Base-by-base conservation (phyloP, 345 rosid genomes). In the Arabis hirsuta region DNA sequence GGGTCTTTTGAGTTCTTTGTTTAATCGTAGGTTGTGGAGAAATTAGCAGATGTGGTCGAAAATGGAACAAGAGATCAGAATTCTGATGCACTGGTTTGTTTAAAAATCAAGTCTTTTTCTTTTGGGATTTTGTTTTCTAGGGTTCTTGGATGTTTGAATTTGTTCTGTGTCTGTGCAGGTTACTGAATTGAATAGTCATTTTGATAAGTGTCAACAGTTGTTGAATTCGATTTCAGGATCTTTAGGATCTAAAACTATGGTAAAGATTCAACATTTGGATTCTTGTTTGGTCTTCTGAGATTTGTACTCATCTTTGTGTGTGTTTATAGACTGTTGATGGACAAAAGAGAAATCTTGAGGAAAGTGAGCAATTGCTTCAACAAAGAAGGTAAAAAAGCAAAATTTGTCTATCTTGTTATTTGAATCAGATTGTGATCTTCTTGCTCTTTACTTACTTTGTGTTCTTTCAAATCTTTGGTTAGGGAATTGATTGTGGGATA, bases 201-300 rank as follows among this genome's bases (percentile, higher is more conserved):
- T 93, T 66, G 96, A 93, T 63, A 90, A 90, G 82, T 89, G 98
- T 73, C 98, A 90, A 78, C 92, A 89, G 81, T 83, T 93, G 39
- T 69, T 93, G 72, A 89, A 87, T 69, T 90, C 96, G 4, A 90
- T 93, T 56, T 82, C 90, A 12, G 84, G 83, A 58, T 87, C 98
- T 3, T 62, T 90, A 6, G 84, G 72, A 74, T 64, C 86, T 7
- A 89, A 87, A 72, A 73, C 88, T 27, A 82, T 89, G 98, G 97
- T 90, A 86, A 86, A 67, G 1, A 0, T 20, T 53, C 1, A 2
- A 22, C 36, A 20, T 69, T 36, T 47, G 39, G 57, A 26, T 31
- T 57, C 10, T 8, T 53, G 19, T 19, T 2, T 31, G 1, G n/a
- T 46, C 42, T 38, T 58, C 42, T 61, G 41, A 36, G 41, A 36